Evolutionary conservation across 495 filamentous ascomycete species (phyloP).

Genomic region (Apiosordaria backusii): DNA sequence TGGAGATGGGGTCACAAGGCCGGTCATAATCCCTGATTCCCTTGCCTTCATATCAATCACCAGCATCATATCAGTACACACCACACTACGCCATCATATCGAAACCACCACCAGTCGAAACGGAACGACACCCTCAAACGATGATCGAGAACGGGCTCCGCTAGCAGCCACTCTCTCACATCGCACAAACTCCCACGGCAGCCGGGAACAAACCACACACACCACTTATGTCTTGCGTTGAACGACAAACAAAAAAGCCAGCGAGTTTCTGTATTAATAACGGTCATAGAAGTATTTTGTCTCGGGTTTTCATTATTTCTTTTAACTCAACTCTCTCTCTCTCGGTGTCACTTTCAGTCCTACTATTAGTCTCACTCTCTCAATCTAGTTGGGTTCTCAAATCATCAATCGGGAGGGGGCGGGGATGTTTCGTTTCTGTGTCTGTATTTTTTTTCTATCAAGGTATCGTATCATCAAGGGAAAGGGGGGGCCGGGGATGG

Average conservation of each 20-base stretch:
- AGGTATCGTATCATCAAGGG: too few species aligned
- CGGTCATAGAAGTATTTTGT: constrained; percentile 9
- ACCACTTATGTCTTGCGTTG: not conserved
- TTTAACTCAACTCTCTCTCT: constrained; percentile 1
- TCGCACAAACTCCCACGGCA: not conserved
- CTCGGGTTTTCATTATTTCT: not conserved
- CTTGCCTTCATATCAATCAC: not conserved
- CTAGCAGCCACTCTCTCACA: not conserved
- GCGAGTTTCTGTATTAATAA: constrained; percentile 13
- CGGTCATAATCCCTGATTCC: not conserved
- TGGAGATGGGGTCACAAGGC: not conserved
- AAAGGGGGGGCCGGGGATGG: too few species aligned
- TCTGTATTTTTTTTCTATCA: too few species aligned
- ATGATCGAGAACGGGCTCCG: not conserved
- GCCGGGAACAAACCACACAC: not conserved
- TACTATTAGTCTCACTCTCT: too few species aligned
- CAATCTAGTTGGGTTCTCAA: too few species aligned
- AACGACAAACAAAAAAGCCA: not conserved
- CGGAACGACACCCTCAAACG: not conserved
- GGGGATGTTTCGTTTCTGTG: too few species aligned
- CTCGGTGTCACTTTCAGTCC: constrained; percentile 6
- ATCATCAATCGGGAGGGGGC: too few species aligned
- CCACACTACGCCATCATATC: not conserved
- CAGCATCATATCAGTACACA: not conserved
- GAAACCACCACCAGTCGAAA: not conserved